Evolutionary conservation across 2,329 filamentous ascomycete species (phyloP).

Genomic region (Trichocomaceae sp.): DNA sequence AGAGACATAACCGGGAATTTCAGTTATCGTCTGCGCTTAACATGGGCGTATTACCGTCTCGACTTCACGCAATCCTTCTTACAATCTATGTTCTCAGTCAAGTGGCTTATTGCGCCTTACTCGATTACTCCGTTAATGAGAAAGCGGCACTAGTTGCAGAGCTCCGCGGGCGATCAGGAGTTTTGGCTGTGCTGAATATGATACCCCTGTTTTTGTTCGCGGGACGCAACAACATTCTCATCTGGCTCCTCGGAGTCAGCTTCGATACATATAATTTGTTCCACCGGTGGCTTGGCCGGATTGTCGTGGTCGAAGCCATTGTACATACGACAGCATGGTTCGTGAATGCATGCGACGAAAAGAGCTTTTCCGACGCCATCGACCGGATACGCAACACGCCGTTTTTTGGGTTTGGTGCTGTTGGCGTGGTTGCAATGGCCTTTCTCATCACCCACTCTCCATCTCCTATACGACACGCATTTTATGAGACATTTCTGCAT

Average conservation of each 20-base stretch:
- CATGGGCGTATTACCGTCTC: constrained; percentile 71
- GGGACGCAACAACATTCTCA: constrained; percentile 87
- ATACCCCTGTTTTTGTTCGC: constrained; percentile 84
- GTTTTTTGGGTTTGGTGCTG: constrained; percentile 40
- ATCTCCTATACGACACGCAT: constrained; percentile 40
- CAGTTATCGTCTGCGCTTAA: constrained; percentile 61
- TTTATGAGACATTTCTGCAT: constrained; percentile 44
- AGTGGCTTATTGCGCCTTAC: constrained; percentile 60
- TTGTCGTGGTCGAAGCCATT: constrained; percentile 63
- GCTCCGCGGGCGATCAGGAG: constrained; percentile 77
- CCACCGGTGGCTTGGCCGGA: constrained; percentile 74
- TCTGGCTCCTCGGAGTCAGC: constrained; percentile 71
- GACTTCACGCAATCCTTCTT: constrained; percentile 67
- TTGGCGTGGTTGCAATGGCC: constrained; percentile 39
- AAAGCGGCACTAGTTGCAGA: constrained; percentile 63
- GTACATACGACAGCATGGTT: constrained; percentile 71
- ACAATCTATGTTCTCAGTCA: constrained; percentile 64
- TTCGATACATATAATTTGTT: constrained; percentile 96
- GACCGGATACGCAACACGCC: constrained; percentile 28
- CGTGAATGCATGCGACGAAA: constrained; percentile 54
- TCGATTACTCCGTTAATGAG: constrained; percentile 39
- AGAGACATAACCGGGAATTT: constrained; percentile 70
- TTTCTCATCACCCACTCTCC: constrained; percentile 39
- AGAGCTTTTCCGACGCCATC: constrained; percentile 28
- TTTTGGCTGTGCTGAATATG: constrained; percentile 81